Base-by-base conservation (phyloP, 78 protist genomes). In the Tieghemostelium lacteum region DNA sequence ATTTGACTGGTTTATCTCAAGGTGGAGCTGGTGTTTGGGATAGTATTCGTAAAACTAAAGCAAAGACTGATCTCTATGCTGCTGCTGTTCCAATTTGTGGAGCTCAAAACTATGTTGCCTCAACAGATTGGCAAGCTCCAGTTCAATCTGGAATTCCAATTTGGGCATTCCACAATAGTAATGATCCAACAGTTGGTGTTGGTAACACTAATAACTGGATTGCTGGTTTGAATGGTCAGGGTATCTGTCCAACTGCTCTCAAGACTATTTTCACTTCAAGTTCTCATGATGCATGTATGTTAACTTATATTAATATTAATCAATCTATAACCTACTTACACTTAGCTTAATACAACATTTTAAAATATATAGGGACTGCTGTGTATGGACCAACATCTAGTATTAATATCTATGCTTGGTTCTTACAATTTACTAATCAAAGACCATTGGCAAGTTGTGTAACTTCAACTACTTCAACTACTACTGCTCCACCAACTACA, bases 11-110 rank as follows among this genome's bases (percentile, higher is more conserved):
- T 60, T 24, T 60, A 22, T 60, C 66, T 24, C 8, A 22, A 24
- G 66, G 66, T 60, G 66, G 66, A 12, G 66, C 66, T 12, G 66
- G 66, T 28, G 66, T 60, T 24, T 10, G 4, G 2, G 66, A 60
- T 60, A 60, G 42, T 10, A 60, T 60, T 3, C 66, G 66, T 60
- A 31, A 60, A 26, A 60, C 4, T 28, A 60, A 60, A 60, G 34
- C 26, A 22, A 37, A 31, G 2, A 12, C 26, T 60, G 66, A 60
- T 26, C 24, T 31, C 20, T 26, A 31, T 8, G 66, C 66, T 60
- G 66, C 66, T 20, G 66, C n/a, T 26, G 8, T 60, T 3, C 66
- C 66, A 4, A 60, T 60, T 60, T 60, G 66, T 60, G 26, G 26
- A 22, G 66, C 66, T 24, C 66, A 28, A 3, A 37, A 19, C 4